A percentile compares a stretch with the other conserved stretches of the same genome.
Evolutionary conservation across 371 early-diverging fungal species (phyloP).

Genomic region (Mucor piriformis): DNA sequence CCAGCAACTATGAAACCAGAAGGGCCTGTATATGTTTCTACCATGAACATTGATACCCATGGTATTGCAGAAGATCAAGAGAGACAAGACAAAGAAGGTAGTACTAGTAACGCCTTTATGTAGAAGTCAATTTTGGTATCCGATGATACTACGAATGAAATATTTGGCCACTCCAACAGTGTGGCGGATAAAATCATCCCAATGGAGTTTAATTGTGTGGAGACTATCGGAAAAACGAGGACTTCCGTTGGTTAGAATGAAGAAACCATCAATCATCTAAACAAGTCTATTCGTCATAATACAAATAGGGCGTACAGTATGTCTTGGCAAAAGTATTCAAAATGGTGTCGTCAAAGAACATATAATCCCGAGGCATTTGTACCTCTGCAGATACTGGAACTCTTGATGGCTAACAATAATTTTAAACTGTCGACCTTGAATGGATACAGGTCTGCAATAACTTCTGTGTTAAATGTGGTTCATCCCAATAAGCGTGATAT

Average conservation of each 20-base stretch:
- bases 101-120: constrained; percentile 30
- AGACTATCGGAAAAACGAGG: constrained; percentile 13
- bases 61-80: constrained; percentile 13
- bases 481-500: constrained; percentile 3
- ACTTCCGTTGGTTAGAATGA: constrained; percentile 8
- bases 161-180: no score
- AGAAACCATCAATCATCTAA: neutral
- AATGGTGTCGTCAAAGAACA: no score
- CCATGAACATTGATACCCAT: neutral
- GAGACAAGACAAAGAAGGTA: constrained; percentile 7
- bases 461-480: constrained; percentile 4
- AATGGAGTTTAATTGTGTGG: constrained; percentile 24
- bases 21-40: neutral
- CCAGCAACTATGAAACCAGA: neutral
- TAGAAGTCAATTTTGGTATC: constrained; percentile 29
- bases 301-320: no score
- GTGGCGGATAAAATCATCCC: constrained; percentile 1
- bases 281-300: constrained; percentile 6
- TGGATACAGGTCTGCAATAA: constrained; percentile 9
- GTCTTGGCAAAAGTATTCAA: no score
- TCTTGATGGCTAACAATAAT: neutral
- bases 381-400: no score
- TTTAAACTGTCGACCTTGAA: constrained; percentile 5
- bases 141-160: constrained; percentile 8
- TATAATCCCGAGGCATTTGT: no score